Evolutionary conservation across 805 yeast genomes (phyloP).

Genomic region (Ogataea angusta): DNA sequence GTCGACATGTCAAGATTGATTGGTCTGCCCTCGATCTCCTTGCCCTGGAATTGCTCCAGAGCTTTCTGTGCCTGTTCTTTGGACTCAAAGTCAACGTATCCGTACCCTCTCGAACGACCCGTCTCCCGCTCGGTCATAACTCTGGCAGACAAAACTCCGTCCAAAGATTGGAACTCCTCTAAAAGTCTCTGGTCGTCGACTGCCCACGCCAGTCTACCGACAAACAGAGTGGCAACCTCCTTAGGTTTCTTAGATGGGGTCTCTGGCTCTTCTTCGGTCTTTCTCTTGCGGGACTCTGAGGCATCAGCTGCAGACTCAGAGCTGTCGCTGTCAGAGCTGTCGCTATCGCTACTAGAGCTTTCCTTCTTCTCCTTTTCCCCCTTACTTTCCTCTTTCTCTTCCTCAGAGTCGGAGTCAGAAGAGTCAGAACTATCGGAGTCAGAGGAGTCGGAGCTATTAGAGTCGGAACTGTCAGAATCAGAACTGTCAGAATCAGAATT

Average conservation of each 20-base stretch:
- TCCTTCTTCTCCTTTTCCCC: slow-evolving; percentile 21
- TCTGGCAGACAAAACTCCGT: slow-evolving; percentile 86
- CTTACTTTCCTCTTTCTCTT: slow-evolving; percentile 20
- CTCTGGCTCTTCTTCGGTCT: slow-evolving; percentile 38
- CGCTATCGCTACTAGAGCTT: slow-evolving; percentile 21
- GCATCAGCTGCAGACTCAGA: slow-evolving; percentile 25
- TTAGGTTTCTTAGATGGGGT: slow-evolving; percentile 50
- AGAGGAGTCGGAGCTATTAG: slow-evolving; percentile 11
- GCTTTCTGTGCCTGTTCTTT: slow-evolving; percentile 84
- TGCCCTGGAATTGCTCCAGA: slow-evolving; percentile 78
- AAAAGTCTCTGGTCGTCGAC: slow-evolving; percentile 93
- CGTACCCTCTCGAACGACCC: slow-evolving; percentile 93
- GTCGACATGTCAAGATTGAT: slow-evolving; percentile 90
- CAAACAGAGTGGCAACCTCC: slow-evolving; percentile 88
- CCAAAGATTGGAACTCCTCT: slow-evolving; percentile 76
- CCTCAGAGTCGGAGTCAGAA: slow-evolving; percentile 15
- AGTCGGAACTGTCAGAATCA: slow-evolving; percentile 8
- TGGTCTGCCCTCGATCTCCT: slow-evolving; percentile 96
- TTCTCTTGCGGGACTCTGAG: slow-evolving; percentile 37
- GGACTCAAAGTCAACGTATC: slow-evolving; percentile 90
- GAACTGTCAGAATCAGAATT: slow-evolving; percentile 9
- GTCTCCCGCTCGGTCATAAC: slow-evolving; percentile 85
- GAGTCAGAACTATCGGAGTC: slow-evolving; percentile 18
- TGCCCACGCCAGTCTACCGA: slow-evolving; percentile 96
- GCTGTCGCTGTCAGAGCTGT: slow-evolving; percentile 2